Percentiles rank a stretch among this genome's conserved stretches.
These are phyloP conservation scores for Aschersonia sp. DNA, from an alignment of 2,329 filamentous ascomycete species.

Conservation along the genomic window DNA sequence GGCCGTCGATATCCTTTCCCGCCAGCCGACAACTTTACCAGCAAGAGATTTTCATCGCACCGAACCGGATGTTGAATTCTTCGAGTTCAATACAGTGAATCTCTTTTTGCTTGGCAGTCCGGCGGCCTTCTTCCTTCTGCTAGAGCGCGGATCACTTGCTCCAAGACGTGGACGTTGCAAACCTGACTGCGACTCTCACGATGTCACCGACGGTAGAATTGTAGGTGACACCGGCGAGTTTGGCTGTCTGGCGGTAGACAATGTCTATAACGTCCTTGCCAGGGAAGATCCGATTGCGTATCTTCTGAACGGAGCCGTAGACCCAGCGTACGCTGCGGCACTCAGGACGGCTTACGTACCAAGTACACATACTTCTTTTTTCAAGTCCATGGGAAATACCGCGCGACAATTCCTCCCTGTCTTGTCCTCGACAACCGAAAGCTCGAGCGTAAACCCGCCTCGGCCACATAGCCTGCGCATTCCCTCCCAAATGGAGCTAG, in stretches of 20 bases:
- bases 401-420: constrained; percentile 49
- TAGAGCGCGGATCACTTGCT: constrained; percentile 58
- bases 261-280: constrained; percentile 83
- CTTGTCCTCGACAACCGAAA: constrained; percentile 16
- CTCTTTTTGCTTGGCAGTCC: constrained; percentile 85
- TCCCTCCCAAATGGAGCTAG: constrained; percentile 66
- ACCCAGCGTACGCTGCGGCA: constrained; percentile 61
- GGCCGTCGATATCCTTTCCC: constrained; percentile 80
- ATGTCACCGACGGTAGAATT: constrained; percentile 41
- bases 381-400: constrained; percentile 48
- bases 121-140: constrained; percentile 78
- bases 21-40: constrained; percentile 64
- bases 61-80: constrained; percentile 39
- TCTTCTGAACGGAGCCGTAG: constrained; percentile 78
- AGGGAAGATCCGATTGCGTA: constrained; percentile 71
- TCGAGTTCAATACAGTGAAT: constrained; percentile 86
- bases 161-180: constrained; percentile 67
- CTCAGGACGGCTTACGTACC: constrained; percentile 71
- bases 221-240: constrained; percentile 70
- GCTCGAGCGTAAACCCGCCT: constrained; percentile 15
- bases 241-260: constrained; percentile 86
- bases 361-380: constrained; percentile 49
- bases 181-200: constrained; percentile 53
- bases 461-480: constrained; percentile 30
- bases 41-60: constrained; percentile 25